Evolutionary conservation across 495 filamentous ascomycete genomes (phyloP), one percentile per base, ranked within the genome.

Genomic region (Podospora comata): DNA sequence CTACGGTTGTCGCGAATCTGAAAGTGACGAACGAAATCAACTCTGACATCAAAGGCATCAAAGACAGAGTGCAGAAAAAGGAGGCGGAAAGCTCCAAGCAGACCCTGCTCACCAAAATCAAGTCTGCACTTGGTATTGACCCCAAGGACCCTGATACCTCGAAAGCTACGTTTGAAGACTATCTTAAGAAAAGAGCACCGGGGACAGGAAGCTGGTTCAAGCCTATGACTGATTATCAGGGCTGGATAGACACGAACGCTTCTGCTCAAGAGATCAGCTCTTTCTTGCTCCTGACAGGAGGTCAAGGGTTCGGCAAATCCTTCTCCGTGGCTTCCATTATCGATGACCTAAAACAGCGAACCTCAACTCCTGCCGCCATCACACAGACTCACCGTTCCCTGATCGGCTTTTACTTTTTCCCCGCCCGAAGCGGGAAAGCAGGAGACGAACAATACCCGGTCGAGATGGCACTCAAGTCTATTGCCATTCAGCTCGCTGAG

Each of bases 401-500:
- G 28, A 67, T 54, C n/a, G 32, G 16, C 5, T 61, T 57, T 20
- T 28, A 67, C 32, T 67, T 67, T 34, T 67, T 67, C n/a, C 18
- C 65, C 65, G 30, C 34, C 23, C 65, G 16, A 15, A 60, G 55
- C 6, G 30, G 57, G 6, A 67, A 61, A 20, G 27, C n/a, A 16
- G 65, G 54, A 27, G 65, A 62, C 16, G 57, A 67, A 39, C 19
- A 39, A 20, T 28, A 60, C 19, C 65, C 55, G n/a, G 65, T 61
- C 23, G 56, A 58, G 39, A 54, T 39, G 16, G 65, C 65, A n/a
- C 58, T 67, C 27, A 67, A 61, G 9, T 61, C 57, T 3, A 67
- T 67, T 18, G 56, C 55, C 65, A 4, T 67, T n/a, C 65, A 61
- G 48, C 57, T 67, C 30, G 56, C 65, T 11, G 65, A 67, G 23